These are phyloP conservation scores for Naganishia onofrii DNA, from an alignment of 768 basidiomycete species.

Conservation along the genomic window DNA sequence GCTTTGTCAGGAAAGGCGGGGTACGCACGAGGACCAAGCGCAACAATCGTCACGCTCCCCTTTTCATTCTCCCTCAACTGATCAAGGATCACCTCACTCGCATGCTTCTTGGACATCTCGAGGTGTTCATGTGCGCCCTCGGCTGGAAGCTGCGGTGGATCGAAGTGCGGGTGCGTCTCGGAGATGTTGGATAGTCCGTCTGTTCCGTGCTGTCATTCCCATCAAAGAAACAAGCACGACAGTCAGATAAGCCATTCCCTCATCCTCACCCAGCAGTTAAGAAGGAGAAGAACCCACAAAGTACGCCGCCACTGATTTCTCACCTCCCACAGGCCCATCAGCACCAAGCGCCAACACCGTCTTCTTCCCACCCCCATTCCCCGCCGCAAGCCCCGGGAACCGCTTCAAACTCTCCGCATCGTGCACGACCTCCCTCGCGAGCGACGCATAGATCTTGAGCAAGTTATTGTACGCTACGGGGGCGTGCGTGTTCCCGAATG, in stretches of 20 bases:
- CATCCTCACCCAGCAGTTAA: no score
- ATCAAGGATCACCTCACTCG: conserved; percentile 49
- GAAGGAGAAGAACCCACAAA: conserved; percentile 56
- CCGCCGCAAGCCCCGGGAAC: conserved; percentile 57
- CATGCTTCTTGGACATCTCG: conserved; percentile 38
- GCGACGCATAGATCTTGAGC: conserved; percentile 68
- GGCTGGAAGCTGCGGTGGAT: conserved; percentile 34
- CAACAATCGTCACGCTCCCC: conserved; percentile 48
- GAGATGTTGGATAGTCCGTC: conserved; percentile 53
- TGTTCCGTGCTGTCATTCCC: conserved; percentile 44
- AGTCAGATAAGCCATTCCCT: no score
- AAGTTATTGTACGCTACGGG: conserved; percentile 62
- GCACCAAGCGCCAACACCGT: conserved; percentile 68
- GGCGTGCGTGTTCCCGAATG: conserved; percentile 57
- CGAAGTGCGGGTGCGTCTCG: conserved; percentile 50
- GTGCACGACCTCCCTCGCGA: conserved; percentile 57
- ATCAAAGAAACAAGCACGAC: no score
- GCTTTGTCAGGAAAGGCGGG: conserved; percentile 17
- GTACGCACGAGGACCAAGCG: conserved; percentile 51
- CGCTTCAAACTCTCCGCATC: conserved; percentile 60
- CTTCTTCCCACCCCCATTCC: conserved; percentile 47
- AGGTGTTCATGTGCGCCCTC: conserved; percentile 40
- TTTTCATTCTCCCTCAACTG: conserved; percentile 40
- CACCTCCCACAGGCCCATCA: conserved; percentile 67
- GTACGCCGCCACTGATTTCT: conserved; percentile 71